Evolutionary conservation across 805 yeast species (phyloP).

Genomic region (Wickerhamiella parazyma): DNA sequence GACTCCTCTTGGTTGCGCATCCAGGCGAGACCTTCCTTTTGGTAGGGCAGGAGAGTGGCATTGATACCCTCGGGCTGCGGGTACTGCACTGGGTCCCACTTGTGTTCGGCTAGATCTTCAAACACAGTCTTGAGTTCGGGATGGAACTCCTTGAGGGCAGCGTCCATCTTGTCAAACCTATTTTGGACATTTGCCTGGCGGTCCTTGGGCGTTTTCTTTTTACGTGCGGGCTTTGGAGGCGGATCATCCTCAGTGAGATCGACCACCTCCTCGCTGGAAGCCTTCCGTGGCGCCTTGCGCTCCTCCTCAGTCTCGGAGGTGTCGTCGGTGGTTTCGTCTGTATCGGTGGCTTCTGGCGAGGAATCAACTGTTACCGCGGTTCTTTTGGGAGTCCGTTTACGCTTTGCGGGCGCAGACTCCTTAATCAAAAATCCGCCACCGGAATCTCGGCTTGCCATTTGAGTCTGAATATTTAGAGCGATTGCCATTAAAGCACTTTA

Average conservation of each 20-base stretch:
- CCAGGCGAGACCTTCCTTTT: conserved; percentile 89
- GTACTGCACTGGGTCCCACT: conserved; percentile 10
- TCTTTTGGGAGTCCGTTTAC: not conserved
- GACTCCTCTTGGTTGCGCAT: conserved; percentile 61
- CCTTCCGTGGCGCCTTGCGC: not conserved
- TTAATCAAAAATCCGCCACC: conserved; percentile 3
- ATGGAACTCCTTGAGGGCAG: conserved; percentile 55
- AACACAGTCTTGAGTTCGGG: conserved; percentile 68
- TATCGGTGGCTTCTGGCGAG: not conserved
- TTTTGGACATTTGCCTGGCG: conserved; percentile 5
- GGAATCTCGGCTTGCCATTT: conserved; percentile 1
- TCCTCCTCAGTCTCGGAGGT: not conserved
- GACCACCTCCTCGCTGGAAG: conserved; percentile 3
- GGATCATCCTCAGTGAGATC: conserved; percentile 4
- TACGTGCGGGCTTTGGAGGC: not conserved
- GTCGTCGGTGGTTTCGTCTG: not conserved
- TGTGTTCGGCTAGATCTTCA: conserved; percentile 39
- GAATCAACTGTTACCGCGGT: not conserved
- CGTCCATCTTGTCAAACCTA: conserved; percentile 44
- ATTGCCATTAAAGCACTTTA: too few species aligned
- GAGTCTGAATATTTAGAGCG: not conserved
- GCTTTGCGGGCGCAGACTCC: conserved; percentile 1
- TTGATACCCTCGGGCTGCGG: conserved; percentile 70
- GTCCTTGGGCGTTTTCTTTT: conserved; percentile 2
- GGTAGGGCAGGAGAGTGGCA: conserved; percentile 71